Evolutionary conservation across 441 rosid genomes (phyloP), one percentile per base, ranked within the genome.

Genomic region (Bocquillonia castaneifolia): DNA sequence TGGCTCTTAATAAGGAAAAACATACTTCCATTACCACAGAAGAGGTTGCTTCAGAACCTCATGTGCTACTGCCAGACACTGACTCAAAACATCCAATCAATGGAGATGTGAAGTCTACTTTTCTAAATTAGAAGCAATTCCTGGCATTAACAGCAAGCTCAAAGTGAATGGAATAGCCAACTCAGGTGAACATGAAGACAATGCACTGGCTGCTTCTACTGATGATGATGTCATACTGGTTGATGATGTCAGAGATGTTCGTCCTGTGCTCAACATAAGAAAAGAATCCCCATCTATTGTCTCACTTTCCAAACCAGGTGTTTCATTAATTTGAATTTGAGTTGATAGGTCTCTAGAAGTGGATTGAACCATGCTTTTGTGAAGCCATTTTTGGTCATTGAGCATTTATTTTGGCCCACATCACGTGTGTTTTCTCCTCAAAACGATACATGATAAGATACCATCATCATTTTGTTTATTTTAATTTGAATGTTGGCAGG

Each of bases 301-400:
- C 57, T 73, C 79, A 40, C 70, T 80, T 65, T 53, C 79, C 57
- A 81, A 51, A 69, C 83, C 84, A 72, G 96, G 96, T 90, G 83
- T 37, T 55, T 64, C 65, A 37, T 40, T 68, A 40, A 20, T 60
- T 36, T 7, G 50, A 20, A 1, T 45, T 45, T 17, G 50, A 45
- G n/a, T 45, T 45, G 3, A 15, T 45, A 2, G 3, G n/a, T 45
- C 2, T 45, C 20, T n/a, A n/a, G n/a, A 0, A 14, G 20, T 15
- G 17, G 50, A 2, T 6, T 45, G 50, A 14, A 45, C 8, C 17
- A 45, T 45, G 50, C 50, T 45, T 45, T 45, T 14, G 20, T 47
- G 20, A 37, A 15, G 14, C 22, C 20, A 13, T 23, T 32, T 42
- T 55, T 34, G 53, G 17, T 37, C 15, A 6, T 36, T 0, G 29